A percentile compares a stretch with the other conserved stretches of the same genome.
These are phyloP conservation scores for Tetrastigma voinierianum DNA, from an alignment of 164 flowering plant genomes.

Conservation along the genomic window DNA sequence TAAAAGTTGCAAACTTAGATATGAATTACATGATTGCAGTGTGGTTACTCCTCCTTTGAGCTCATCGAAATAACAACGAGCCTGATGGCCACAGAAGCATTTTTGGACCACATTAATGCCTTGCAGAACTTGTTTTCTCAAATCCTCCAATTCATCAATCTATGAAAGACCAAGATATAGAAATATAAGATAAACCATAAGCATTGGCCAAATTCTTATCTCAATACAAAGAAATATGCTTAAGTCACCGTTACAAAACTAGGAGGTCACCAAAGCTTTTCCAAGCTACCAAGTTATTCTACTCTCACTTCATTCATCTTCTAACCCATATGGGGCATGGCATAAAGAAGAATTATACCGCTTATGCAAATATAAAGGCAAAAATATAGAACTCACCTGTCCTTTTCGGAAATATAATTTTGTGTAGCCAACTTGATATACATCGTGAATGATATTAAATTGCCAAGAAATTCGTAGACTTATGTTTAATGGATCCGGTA, in stretches of 20 bases:
- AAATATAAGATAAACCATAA: slow-evolving; percentile 2
- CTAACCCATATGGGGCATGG: neutral
- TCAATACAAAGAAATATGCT: neutral
- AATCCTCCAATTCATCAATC: slow-evolving; percentile 71
- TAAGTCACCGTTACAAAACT: neutral
- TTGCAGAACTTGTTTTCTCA: slow-evolving; percentile 52
- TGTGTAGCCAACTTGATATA: slow-evolving; percentile 92
- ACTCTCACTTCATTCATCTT: neutral
- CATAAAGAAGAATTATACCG: neutral
- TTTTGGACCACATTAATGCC: slow-evolving; percentile 64
- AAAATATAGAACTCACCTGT: slow-evolving; percentile 40
- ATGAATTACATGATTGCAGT: slow-evolving; percentile 76
- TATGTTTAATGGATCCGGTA: slow-evolving; percentile 67
- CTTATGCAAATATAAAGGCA: neutral
- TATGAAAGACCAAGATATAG: slow-evolving; percentile 25
- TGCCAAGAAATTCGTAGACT: slow-evolving; percentile 71
- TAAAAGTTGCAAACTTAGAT: too few species aligned
- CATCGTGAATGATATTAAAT: slow-evolving; percentile 67
- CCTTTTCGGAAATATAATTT: slow-evolving; percentile 80
- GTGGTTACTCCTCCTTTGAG: slow-evolving; percentile 46
- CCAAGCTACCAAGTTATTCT: neutral
- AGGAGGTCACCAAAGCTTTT: neutral
- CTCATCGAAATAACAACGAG: slow-evolving; percentile 45
- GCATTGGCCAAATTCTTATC: neutral
- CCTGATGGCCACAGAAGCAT: slow-evolving; percentile 62